A percentile compares a stretch with the other conserved stretches of the same genome.
Conservation (phyloP, 352 stramenopile genomes). For the Saprolegnia diclina region DNA sequence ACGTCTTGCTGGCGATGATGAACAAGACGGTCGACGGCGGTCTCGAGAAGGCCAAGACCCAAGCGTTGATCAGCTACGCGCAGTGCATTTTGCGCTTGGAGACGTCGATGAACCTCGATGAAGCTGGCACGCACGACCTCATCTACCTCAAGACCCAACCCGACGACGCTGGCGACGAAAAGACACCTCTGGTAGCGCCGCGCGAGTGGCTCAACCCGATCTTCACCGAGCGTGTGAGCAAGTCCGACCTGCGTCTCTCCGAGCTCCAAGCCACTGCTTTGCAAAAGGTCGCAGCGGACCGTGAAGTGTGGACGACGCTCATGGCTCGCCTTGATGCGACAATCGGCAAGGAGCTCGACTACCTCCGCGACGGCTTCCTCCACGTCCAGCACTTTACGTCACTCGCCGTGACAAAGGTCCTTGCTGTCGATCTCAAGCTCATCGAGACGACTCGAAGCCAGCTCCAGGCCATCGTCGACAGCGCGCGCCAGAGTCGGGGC, state of each 20-base stretch:
- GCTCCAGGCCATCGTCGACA: not conserved
- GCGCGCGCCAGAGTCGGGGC: not conserved
- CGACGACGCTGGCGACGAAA: not conserved
- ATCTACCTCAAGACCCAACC: not conserved
- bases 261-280: not conserved
- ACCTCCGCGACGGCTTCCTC: not conserved
- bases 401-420: not conserved
- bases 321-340: not conserved
- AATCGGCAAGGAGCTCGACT: not conserved
- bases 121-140: not conserved
- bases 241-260: not conserved
- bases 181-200: too few species aligned
- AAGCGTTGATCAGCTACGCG: constrained; percentile 8
- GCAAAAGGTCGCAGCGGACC: not conserved
- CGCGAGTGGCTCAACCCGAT: not conserved
- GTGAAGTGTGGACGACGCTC: not conserved
- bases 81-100: constrained; percentile 4
- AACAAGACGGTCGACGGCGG: constrained; percentile 8
- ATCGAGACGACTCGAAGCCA: not conserved
- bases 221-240: not conserved
- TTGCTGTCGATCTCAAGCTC: not conserved
- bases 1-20: constrained; percentile 14
- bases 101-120: not conserved
- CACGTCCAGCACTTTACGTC: not conserved
- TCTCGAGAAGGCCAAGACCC: not conserved